Conservation (phyloP, 345 rosid genomes). For the Hibiscus syriacus region DNA sequence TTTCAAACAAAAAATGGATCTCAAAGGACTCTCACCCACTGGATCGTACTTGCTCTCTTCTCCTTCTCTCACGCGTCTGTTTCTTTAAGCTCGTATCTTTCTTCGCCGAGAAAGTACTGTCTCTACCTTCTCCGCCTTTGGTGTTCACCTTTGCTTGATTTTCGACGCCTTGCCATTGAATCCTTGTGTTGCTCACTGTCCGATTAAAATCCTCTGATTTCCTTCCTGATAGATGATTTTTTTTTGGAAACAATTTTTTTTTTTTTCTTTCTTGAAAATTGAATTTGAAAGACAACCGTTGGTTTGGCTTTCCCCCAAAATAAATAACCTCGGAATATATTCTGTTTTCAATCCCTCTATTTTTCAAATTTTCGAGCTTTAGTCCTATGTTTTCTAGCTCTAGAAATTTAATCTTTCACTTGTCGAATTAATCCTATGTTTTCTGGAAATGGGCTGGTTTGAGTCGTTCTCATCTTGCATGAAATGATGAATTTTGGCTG, state of each 20-base stretch:
- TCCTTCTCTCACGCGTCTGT: background rate
- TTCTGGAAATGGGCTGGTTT: too few species aligned
- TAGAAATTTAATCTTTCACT: too few species aligned
- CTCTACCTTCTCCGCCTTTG: background rate
- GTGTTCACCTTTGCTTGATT: background rate
- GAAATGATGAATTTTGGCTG: too few species aligned
- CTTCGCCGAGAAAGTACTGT: background rate
- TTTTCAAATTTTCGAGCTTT: too few species aligned
- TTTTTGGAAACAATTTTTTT: background rate
- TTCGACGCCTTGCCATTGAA: background rate
- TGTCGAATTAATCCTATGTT: too few species aligned
- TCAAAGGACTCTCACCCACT: conserved; percentile 17
- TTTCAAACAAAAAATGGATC: conserved; percentile 33
- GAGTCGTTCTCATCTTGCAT: too few species aligned
- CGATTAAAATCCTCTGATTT: background rate
- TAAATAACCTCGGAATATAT: too few species aligned
- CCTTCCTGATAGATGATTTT: background rate
- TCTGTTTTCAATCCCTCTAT: too few species aligned
- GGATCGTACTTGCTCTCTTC: background rate
- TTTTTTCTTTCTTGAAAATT: background rate
- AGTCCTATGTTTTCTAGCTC: too few species aligned
- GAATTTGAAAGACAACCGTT: conserved; percentile 1
- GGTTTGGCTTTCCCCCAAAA: background rate
- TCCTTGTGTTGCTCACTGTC: too few species aligned
- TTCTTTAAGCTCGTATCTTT: background rate